Evolutionary conservation across 495 filamentous ascomycete genomes (phyloP).

Genomic region (Podospora australis): DNA sequence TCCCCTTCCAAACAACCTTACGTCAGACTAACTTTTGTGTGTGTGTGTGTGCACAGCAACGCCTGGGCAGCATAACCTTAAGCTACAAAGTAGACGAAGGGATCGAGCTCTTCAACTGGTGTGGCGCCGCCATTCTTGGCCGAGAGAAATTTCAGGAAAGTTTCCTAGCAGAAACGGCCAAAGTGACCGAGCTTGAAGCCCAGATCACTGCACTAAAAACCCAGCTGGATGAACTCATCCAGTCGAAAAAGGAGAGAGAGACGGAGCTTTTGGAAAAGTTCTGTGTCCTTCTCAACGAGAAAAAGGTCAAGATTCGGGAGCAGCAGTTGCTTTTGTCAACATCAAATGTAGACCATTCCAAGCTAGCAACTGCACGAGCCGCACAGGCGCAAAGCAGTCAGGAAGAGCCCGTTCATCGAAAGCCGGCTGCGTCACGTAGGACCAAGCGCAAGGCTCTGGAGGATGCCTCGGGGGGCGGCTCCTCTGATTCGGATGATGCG

Average conservation of each 20-base stretch:
- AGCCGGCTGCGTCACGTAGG: constrained; percentile 23
- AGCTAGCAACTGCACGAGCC: constrained; percentile 17
- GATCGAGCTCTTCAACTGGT: constrained; percentile 71
- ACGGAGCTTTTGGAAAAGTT: constrained; percentile 65
- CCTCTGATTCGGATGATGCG: constrained; percentile 37
- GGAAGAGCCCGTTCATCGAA: not conserved
- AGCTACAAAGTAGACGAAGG: constrained; percentile 55
- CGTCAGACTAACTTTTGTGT: constrained; percentile 7
- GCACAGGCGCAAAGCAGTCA: not conserved
- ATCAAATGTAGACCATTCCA: constrained; percentile 49
- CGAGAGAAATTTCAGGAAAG: constrained; percentile 31
- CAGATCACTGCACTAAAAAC: constrained; percentile 40
- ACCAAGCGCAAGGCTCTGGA: constrained; percentile 46
- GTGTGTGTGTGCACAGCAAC: constrained; percentile 48
- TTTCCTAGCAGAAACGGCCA: constrained; percentile 37
- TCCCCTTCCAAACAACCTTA: not conserved
- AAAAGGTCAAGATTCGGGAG: constrained; percentile 86
- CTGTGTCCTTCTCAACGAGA: constrained; percentile 67
- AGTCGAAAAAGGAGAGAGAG: constrained; percentile 62
- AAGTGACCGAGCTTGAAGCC: constrained; percentile 44
- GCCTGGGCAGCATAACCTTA: constrained; percentile 60
- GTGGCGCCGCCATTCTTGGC: constrained; percentile 34
- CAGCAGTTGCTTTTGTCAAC: constrained; percentile 63
- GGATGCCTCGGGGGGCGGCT: constrained; percentile 36
- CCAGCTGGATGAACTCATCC: constrained; percentile 59